phyloP scores from a whole-genome alignment of 2,329 filamentous ascomycete genomes.

The Sporothrix sp. region DNA sequence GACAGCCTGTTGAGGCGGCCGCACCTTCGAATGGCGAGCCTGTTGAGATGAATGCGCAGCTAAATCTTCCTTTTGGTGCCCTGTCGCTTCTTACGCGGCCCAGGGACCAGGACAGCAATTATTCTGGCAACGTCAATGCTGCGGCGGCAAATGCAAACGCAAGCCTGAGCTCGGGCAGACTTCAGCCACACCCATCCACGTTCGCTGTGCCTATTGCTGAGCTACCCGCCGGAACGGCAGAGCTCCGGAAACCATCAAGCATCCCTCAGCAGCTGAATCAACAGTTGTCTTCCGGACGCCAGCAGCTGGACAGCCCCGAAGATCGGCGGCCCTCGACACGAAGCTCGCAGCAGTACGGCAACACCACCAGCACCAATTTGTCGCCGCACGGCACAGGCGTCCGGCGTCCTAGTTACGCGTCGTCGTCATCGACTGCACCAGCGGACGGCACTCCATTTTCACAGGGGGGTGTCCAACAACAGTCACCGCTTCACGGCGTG shows the following conservation, averaged over 20 bases:
- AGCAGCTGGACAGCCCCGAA: constrained; percentile 1
- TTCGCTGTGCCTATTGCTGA: constrained; percentile 4
- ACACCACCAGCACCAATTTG: neutral
- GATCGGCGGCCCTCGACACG: constrained; percentile 6
- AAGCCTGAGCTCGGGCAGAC: neutral
- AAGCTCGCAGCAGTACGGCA: neutral
- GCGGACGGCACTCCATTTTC: neutral
- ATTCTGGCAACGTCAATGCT: neutral
- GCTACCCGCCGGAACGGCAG: constrained; percentile 6
- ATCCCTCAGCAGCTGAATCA: neutral
- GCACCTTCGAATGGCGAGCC: constrained; percentile 25
- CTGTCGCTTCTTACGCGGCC: constrained; percentile 31
- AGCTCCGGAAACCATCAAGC: constrained; percentile 2
- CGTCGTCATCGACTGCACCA: constrained; percentile 3
- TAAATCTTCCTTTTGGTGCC: constrained; percentile 31
- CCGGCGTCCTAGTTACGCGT: constrained; percentile 11
- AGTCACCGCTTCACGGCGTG: neutral
- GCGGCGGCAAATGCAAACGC: neutral
- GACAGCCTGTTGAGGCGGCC: constrained; percentile 17
- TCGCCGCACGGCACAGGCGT: neutral
- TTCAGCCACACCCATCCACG: constrained; percentile 1
- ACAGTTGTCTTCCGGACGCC: too few species aligned
- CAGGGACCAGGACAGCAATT: constrained; percentile 12
- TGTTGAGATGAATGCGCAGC: constrained; percentile 27
- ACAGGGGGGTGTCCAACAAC: neutral